These are phyloP conservation scores for Ganoderma leucocontextum DNA, from an alignment of 1,284 basidiomycete species.

Conservation along the genomic window DNA sequence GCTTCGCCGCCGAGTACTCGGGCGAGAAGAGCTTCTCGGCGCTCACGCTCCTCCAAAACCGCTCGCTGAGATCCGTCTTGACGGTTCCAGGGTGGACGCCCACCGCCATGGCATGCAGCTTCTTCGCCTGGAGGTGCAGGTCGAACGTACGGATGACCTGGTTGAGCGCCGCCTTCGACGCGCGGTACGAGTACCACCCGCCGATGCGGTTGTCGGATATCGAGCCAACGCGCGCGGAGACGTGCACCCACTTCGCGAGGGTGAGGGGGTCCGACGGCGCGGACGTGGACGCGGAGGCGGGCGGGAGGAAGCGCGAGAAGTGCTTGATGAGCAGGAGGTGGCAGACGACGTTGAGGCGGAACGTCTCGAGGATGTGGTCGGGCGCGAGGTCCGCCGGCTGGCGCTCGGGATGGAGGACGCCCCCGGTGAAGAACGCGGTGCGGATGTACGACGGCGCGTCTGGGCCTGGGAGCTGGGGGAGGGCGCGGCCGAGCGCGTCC, in stretches of 20 bases:
- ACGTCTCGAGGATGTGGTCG: conserved; percentile 54
- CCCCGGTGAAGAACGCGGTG: conserved; percentile 64
- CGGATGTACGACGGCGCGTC: conserved; percentile 51
- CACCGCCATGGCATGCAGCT: conserved; percentile 61
- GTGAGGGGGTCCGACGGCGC: conserved; percentile 1
- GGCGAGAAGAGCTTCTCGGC: conserved; percentile 65
- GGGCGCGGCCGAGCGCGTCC: conserved; percentile 46
- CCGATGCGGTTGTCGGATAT: conserved; percentile 69
- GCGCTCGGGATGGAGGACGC: conserved; percentile 65
- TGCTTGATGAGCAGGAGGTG: conserved; percentile 70
- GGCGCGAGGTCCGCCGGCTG: conserved; percentile 60
- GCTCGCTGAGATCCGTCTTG: conserved; percentile 65
- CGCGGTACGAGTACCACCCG: conserved; percentile 80
- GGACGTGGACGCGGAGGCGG: conserved; percentile 37
- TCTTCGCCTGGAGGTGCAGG: conserved; percentile 64
- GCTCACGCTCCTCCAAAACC: conserved; percentile 49
- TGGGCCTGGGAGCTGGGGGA: conserved; percentile 37
- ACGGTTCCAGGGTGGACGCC: conserved; percentile 70
- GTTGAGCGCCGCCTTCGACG: conserved; percentile 81
- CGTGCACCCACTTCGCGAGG: conserved; percentile 67
- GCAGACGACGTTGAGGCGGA: conserved; percentile 66
- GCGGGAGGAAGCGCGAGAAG: conserved; percentile 60
- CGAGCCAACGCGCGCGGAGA: conserved; percentile 70
- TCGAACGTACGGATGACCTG: conserved; percentile 77
- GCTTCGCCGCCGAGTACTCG: conserved; percentile 63